These are phyloP conservation scores for Fusarium mexicanum DNA, from an alignment of 2,329 filamentous ascomycete genomes.

Conservation along the genomic window DNA sequence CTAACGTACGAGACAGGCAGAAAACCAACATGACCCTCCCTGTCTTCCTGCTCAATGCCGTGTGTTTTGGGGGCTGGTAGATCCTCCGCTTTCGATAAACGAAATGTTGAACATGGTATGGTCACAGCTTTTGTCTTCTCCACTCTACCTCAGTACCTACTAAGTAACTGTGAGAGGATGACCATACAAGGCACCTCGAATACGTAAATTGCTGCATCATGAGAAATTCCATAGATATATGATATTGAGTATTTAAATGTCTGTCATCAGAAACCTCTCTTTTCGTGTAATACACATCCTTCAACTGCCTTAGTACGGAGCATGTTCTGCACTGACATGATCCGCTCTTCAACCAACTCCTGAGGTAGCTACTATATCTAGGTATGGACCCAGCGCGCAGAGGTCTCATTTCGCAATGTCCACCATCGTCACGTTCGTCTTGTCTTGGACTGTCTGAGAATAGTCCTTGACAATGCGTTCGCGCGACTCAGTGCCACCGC, in stretches of 20 bases:
- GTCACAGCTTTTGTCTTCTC: constrained; percentile 24
- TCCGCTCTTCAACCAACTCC: background rate
- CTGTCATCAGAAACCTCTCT: background rate
- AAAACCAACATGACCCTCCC: constrained; percentile 1
- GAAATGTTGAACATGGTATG: constrained; percentile 25
- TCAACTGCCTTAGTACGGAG: background rate
- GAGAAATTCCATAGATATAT: background rate
- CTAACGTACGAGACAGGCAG: background rate
- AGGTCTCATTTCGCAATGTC: constrained; percentile 32
- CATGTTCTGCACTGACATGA: background rate
- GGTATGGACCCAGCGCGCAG: constrained; percentile 24
- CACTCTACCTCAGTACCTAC: background rate
- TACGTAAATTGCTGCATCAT: background rate
- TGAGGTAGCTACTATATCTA: background rate
- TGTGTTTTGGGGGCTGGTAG: constrained; percentile 26
- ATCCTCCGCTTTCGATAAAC: constrained; percentile 41
- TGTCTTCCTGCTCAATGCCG: constrained; percentile 15
- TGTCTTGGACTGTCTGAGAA: constrained; percentile 11
- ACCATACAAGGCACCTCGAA: background rate
- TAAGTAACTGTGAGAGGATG: background rate
- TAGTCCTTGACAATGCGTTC: constrained; percentile 7
- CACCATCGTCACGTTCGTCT: background rate
- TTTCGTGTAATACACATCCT: too few relatives aligned
- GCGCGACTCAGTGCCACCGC: constrained; percentile 3
- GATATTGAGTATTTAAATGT: background rate